Evolutionary conservation across 352 stramenopile genomes (phyloP).

Genomic region (Globisporangium irregulare): DNA sequence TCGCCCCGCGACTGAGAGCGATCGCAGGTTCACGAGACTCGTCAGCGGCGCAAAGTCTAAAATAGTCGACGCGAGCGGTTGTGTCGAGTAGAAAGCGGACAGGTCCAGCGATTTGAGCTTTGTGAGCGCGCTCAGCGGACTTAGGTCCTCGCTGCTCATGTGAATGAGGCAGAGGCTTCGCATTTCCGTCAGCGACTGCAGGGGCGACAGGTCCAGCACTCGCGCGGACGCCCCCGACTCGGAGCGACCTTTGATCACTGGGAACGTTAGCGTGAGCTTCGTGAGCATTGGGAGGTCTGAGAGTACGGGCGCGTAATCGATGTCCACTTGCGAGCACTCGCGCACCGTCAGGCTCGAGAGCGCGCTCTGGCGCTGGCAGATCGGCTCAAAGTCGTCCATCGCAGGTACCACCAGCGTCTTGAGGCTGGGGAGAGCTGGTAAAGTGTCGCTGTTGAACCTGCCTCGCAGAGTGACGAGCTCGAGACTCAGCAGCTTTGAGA

Average conservation of each 20-base stretch:
- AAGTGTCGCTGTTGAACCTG: not conserved
- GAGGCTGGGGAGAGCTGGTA: not conserved
- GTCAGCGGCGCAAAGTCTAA: not conserved
- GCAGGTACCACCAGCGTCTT: not conserved
- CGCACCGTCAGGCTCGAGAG: conserved; percentile 4
- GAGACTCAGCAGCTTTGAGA: not conserved
- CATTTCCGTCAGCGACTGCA: not conserved
- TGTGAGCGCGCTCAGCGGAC: not conserved
- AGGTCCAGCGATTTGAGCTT: not conserved
- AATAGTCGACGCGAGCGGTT: not conserved
- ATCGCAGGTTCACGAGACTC: conserved; percentile 1
- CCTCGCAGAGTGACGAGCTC: conserved; percentile 1
- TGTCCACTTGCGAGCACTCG: conserved; percentile 5
- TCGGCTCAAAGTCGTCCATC: conserved; percentile 8
- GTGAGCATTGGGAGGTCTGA: not conserved
- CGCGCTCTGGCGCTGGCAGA: not conserved
- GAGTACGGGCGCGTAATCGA: conserved; percentile 3
- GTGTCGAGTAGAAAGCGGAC: conserved; percentile 6
- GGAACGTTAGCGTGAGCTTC: conserved; percentile 6
- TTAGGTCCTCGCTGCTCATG: conserved; percentile 1
- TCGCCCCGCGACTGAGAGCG: not conserved
- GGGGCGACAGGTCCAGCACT: not conserved
- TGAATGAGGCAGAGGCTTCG: not conserved
- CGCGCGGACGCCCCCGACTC: not conserved
- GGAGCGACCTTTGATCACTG: not conserved